Evolutionary conservation across 352 stramenopile genomes (phyloP), one percentile per base, ranked within the genome.

Genomic region (Globisporangium nodosum): DNA sequence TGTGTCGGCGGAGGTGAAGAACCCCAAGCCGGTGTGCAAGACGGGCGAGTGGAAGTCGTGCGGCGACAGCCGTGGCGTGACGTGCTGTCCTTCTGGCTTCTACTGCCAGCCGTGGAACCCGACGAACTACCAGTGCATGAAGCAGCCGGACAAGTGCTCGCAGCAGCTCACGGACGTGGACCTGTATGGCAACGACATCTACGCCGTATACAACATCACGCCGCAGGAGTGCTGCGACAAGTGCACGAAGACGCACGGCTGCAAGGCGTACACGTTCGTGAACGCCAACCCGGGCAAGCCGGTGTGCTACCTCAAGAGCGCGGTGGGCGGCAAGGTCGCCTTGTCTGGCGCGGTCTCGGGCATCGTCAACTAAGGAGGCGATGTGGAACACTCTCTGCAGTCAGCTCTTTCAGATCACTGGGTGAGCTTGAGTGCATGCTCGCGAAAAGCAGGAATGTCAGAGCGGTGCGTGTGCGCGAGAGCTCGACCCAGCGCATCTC

Each of bases 51-150:
- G n/a, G 9, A 16, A 7, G 3, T 3, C 27, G 11, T 59, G 54
- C 15, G 54, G 54, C 42, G 18, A 30, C 54, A 52, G 42, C 24
- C 18, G 45, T 7, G 54, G 54, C 15, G 15, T 18, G 18, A 13
- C n/a, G 31, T 84, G 75, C 60, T 85, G 73, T 39, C 66, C 68
- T 35, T 60, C 58, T 21, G 68, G 68, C 48, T 58, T 69, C 47
- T 83, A 78, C 63, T 85, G 73, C 49, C 70, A 76, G 63, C 68
- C 69, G 7, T 83, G 73, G 76, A 79, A 70, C 62, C 48, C 61
- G 9, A 54, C 57, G 21, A 73, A 71, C 64, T 78, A 78, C 56
- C 74, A 85, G 58, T 84, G 74, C 51, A 67, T 70, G 15, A 31
- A 47, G 13, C 45, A 68, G 27, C 59, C 74, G 0, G 40, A 31